Evolutionary conservation across 805 yeast genomes (phyloP), one percentile per base, ranked within the genome.

Genomic region (Metschnikowia shivogae): DNA sequence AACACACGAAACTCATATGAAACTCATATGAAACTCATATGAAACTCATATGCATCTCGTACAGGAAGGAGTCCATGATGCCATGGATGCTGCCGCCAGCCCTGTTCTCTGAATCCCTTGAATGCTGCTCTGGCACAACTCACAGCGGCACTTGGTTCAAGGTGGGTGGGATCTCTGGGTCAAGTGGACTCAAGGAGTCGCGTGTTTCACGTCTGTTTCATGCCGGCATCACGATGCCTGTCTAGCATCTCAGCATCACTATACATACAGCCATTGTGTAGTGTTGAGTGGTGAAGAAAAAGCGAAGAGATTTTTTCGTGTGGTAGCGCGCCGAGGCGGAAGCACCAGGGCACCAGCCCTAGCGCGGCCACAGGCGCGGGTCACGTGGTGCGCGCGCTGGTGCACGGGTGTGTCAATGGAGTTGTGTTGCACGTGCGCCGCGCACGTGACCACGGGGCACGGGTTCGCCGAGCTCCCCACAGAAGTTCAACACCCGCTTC

Each of bases 401-500:
- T 2, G 26, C 28, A 6, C 19, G 7, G 26, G 3, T 31, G 28
- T 17, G 17, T 17, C 17, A 17, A 17, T 17, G 17, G 17, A 22
- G 8, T 22, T 22, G n/a, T n/a, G n/a, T n/a, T n/a, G n/a, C 26
- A 22, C 26, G 26, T 22, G 26, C 26, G 1, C 26, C 4, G 13
- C 2, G 26, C 36, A 34, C 36, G 36, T 34, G 36, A 20, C 28
- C 17, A 22, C 11, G 27, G 24, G 20, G 27, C 28, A 24, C 42
- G 30, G 36, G 14, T 27, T 36, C 19, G 35, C 38, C 2, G 26
- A 51, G 30, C 20, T 39, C 38, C 29, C 41, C 55, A 28, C 57
- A 45, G 34, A 36, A 53, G 30, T 47, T 82, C n/a, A 89, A 77
- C 37, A 89, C 56, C 42, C 96, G 67, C 62, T 89, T 89, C 5